A percentile compares a stretch with the other conserved stretches of the same genome.
Conservation (phyloP, 2,329 filamentous ascomycete species). For the Ophiosphaerella herpotricha region DNA sequence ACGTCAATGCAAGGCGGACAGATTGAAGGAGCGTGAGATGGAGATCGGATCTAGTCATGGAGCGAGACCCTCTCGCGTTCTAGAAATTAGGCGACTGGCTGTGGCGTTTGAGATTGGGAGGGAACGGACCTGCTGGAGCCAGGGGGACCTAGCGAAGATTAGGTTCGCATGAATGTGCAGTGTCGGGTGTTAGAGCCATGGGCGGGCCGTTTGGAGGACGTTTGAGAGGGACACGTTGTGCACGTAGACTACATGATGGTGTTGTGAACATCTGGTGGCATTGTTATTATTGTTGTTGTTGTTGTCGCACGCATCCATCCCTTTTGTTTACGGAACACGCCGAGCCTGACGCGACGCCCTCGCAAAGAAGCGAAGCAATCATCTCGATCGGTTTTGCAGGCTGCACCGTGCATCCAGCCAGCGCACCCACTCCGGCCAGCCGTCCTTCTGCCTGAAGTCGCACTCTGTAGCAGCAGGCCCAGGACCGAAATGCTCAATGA, state of each 20-base stretch:
- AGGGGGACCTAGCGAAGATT: conserved; percentile 15
- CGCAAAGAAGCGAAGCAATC: background rate
- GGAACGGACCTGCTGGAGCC: conserved; percentile 4
- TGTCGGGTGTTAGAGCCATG: background rate
- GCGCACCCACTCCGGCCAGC: conserved; percentile 11
- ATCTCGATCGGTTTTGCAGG: background rate
- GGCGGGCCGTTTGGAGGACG: background rate
- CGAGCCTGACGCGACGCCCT: background rate
- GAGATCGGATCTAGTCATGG: too few relatives aligned
- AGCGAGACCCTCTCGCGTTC: background rate
- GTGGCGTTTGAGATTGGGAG: conserved; percentile 13
- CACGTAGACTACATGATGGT: background rate
- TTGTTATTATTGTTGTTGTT: background rate
- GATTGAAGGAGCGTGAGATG: too few relatives aligned
- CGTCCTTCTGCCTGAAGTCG: conserved; percentile 21
- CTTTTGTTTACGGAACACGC: background rate
- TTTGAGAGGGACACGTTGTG: background rate
- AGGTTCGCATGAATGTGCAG: conserved; percentile 8
- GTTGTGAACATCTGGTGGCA: background rate
- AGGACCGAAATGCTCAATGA: conserved; percentile 32
- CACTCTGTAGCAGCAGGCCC: background rate
- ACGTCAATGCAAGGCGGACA: too few relatives aligned
- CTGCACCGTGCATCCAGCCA: conserved; percentile 9
- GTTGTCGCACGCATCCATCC: background rate
- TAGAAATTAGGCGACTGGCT: background rate